These are phyloP conservation scores for Phytophthora boehmeriae DNA, from an alignment of 352 stramenopile genomes.

Conservation along the genomic window DNA sequence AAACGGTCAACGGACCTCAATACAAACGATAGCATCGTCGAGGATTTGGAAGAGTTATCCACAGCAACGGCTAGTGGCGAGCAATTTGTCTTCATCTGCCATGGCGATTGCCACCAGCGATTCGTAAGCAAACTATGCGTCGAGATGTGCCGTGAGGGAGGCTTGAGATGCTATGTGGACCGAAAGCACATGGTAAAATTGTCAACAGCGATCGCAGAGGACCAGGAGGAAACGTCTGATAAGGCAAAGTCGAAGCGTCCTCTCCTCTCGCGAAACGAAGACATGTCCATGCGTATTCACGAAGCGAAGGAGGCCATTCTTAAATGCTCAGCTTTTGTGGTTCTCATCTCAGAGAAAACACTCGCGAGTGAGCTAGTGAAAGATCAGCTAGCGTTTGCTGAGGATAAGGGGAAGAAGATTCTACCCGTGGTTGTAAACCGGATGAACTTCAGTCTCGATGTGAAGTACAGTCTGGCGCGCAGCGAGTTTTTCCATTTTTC, in stretches of 20 bases:
- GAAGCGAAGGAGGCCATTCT: constrained; percentile 85
- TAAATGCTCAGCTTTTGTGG: constrained; percentile 77
- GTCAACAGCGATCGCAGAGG: constrained; percentile 30
- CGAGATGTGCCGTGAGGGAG: constrained; percentile 68
- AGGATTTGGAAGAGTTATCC: constrained; percentile 60
- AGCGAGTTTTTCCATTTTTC: constrained; percentile 87
- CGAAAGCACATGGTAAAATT: constrained; percentile 43
- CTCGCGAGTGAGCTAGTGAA: constrained; percentile 72
- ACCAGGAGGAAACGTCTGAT: constrained; percentile 30
- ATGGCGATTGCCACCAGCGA: constrained; percentile 72
- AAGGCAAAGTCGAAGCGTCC: constrained; percentile 11
- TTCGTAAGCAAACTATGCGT: constrained; percentile 78
- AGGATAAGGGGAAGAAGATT: constrained; percentile 87
- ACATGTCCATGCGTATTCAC: constrained; percentile 76
- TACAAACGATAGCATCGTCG: constrained; percentile 59
- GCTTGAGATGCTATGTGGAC: constrained; percentile 75
- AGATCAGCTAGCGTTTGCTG: constrained; percentile 81
- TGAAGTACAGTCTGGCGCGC: constrained; percentile 82
- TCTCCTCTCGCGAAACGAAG: constrained; percentile 38
- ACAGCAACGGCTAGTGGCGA: constrained; percentile 58
- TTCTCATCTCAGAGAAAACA: constrained; percentile 80
- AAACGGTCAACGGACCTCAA: constrained; percentile 23
- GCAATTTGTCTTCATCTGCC: constrained; percentile 87
- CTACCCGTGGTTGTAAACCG: constrained; percentile 73
- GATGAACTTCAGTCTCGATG: constrained; percentile 68